These are phyloP conservation scores for Chrysosporium queenslandicum DNA, from an alignment of 2,329 filamentous ascomycete species.

Conservation along the genomic window DNA sequence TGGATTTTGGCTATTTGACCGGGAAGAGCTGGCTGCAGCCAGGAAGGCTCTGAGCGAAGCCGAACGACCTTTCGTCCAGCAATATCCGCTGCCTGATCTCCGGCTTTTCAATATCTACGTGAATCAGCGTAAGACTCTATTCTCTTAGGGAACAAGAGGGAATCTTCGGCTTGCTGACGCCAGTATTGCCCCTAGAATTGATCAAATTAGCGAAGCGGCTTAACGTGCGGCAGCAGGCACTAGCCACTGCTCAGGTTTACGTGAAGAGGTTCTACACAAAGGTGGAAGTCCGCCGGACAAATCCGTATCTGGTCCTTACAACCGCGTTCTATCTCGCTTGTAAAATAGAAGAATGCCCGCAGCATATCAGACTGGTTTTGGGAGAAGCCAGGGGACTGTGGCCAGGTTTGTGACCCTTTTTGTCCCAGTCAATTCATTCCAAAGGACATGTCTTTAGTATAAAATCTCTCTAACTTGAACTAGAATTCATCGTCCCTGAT, in stretches of 20 bases:
- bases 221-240: slow-evolving; percentile 74
- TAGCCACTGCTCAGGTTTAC: slow-evolving; percentile 91
- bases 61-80: slow-evolving; percentile 61
- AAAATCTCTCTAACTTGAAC: slow-evolving; percentile 1
- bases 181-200: slow-evolving; percentile 39
- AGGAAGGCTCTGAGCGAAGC: slow-evolving; percentile 68
- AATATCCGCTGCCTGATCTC: slow-evolving; percentile 71
- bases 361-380: slow-evolving; percentile 86
- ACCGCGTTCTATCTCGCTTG: slow-evolving; percentile 91
- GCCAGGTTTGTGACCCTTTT: slow-evolving; percentile 47
- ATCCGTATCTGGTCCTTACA: slow-evolving; percentile 85
- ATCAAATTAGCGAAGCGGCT: slow-evolving; percentile 75
- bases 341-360: slow-evolving; percentile 96
- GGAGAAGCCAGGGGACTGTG: slow-evolving; percentile 77
- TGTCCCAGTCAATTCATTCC: not conserved
- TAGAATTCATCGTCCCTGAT: slow-evolving; percentile 62
- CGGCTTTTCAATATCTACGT: slow-evolving; percentile 85
- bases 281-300: slow-evolving; percentile 83
- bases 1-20: slow-evolving; percentile 81
- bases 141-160: not conserved
- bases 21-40: slow-evolving; percentile 64
- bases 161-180: not conserved
- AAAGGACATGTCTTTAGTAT: slow-evolving; percentile 18
- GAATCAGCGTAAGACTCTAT: slow-evolving; percentile 59
- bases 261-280: slow-evolving; percentile 87